Percentiles rank a stretch among this genome's conserved stretches.
phyloP scores from a whole-genome alignment of 2,329 filamentous ascomycete genomes.

The Zopfia rhizophila region DNA sequence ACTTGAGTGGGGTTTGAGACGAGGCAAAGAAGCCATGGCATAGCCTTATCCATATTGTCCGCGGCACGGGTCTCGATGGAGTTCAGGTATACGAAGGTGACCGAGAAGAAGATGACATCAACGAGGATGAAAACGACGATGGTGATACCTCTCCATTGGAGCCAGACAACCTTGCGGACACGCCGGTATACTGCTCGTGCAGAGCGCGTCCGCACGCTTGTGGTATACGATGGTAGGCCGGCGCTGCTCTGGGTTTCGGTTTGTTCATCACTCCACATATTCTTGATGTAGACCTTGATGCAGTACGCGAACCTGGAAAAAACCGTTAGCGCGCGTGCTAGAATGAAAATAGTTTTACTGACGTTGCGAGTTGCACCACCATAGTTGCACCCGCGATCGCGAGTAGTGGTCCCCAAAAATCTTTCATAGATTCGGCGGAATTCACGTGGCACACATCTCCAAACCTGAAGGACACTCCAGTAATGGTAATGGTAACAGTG shows the following conservation, averaged over 20 bases:
- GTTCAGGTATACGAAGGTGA: slow-evolving; percentile 88
- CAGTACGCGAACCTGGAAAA: slow-evolving; percentile 73
- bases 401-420: slow-evolving; percentile 90
- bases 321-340: slow-evolving; percentile 22
- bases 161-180: slow-evolving; percentile 83
- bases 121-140: slow-evolving; percentile 90
- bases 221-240: slow-evolving; percentile 72
- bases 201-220: slow-evolving; percentile 80
- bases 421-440: slow-evolving; percentile 81
- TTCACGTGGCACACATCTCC: slow-evolving; percentile 95
- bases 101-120: slow-evolving; percentile 93
- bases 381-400: slow-evolving; percentile 80
- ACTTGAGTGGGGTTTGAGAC: slow-evolving; percentile 67
- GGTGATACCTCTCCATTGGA: slow-evolving; percentile 94
- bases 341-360: slow-evolving; percentile 54
- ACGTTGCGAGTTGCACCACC: slow-evolving; percentile 84
- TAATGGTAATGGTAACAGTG: slow-evolving; percentile 79
- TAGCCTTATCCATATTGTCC: slow-evolving; percentile 65
- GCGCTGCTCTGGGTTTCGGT: slow-evolving; percentile 73
- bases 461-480: slow-evolving; percentile 94
- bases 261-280: slow-evolving; percentile 76
- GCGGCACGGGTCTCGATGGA: slow-evolving; percentile 66
- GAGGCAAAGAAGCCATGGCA: slow-evolving; percentile 80
- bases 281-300: slow-evolving; percentile 91
- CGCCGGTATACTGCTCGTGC: slow-evolving; percentile 89